Evolutionary conservation across 2,329 filamentous ascomycete species (phyloP), one percentile per base, ranked within the genome.

Genomic region (Microdochium paspali): DNA sequence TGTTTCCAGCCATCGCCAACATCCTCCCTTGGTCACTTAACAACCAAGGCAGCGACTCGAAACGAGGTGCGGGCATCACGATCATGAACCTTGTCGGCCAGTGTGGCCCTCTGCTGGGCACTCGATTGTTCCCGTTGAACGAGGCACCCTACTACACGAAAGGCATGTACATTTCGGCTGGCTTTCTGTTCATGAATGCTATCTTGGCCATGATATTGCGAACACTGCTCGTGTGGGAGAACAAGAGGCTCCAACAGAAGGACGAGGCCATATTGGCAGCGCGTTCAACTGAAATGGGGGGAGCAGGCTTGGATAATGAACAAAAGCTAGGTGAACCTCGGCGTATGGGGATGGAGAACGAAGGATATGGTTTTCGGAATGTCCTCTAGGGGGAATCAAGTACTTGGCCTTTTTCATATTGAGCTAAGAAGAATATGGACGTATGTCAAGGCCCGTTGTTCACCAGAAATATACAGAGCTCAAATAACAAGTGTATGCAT

Each of bases 1-100:
- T 85, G 28, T 89, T 87, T 57, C 79, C 84, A 0, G 73, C 74
- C 15, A 84, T 87, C 51, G 76, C 77, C 1, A 82, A 87, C 54
- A 81, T 85, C 21, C 68, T 88, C 15, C 80, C 84, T 0, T 45
- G 25, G 44, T 60, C 58, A 15, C 63, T 82, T 28, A 81, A 86
- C 59, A 87, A 87, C 59, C 82, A 86, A 61, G 82, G 82, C 13
- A 79, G 71, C 31, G 82, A 85, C 57, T 82, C 79, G 1, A 76
- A 80, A 49, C 71, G 81, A 15, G 84, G 83, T 13, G 74, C 77
- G 18, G 78, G 78, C 5, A 79, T 86, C 45, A 74, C 79, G 2
- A 63, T 85, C 28, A 62, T 85, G 46, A 83, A 83, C 54, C 54
- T 81, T 10, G 48, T 64, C 21, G 82, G 82, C 1, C 82, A 82